Evolutionary conservation across 2,329 filamentous ascomycete species (phyloP), one percentile per base, ranked within the genome.

Genomic region (Penicillium sclerotiorum): DNA sequence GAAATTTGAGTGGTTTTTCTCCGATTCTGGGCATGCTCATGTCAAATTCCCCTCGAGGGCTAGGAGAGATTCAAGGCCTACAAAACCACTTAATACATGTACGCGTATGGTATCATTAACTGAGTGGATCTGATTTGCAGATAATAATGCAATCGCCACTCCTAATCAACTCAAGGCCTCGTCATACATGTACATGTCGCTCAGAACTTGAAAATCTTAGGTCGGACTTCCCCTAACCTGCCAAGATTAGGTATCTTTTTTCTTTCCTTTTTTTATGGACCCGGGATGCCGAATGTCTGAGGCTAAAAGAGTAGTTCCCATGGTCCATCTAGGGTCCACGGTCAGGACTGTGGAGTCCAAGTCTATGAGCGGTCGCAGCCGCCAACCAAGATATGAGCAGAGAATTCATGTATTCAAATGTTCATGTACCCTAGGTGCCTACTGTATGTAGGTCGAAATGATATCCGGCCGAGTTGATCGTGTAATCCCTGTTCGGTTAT

Each of bases 71-170:
- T n/a, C n/a, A n/a, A n/a, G n/a, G n/a, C n/a, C n/a, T n/a, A n/a
- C n/a, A n/a, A n/a, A n/a, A n/a, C n/a, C n/a, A n/a, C n/a, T n/a
- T n/a, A n/a, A n/a, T n/a, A n/a, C n/a, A 28, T 35, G 28, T 52
- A 49, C 38, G 30, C 36, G 35, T 42, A 44, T 46, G 48, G 37
- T 22, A 50, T 20, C n/a, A n/a, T n/a, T n/a, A n/a, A n/a, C n/a
- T n/a, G 13, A 15, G 49, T 48, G 49, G 49, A 53, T 53, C 44
- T 55, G 49, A 57, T 57, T 53, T 38, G 52, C 32, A 25, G 48
- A 13, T 38, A 27, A 52, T 44, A 45, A 42, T 49, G 47, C 41
- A 44, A 51, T 51, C 45, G 48, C 54, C 52, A 51, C 48, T 12
- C 25, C n/a, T 22, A 38, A 39, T 49, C 17, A 28, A 23, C 37